Evolutionary conservation across 306 rosid genomes (phyloP), one percentile per base, ranked within the genome.

Genomic region (Trifolium pratense): DNA sequence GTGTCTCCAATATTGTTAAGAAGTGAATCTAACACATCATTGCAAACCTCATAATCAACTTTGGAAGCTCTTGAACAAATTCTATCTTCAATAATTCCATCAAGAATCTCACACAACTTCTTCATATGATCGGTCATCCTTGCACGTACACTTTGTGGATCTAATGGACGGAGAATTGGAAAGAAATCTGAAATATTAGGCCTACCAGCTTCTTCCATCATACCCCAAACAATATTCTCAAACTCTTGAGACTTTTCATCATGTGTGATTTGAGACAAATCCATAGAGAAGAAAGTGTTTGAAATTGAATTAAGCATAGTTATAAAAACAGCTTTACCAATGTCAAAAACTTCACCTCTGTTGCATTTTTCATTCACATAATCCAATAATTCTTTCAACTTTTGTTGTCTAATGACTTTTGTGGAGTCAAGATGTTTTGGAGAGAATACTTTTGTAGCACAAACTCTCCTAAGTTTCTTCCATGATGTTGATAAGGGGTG

Each of bases 21-120:
- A 55, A 55, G 61, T 10, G 61, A 55, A 55, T 55, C 61, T 18
- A 55, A 55, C 61, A 55, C 61, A 21, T 55, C 61, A 21, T 55
- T 55, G 32, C 32, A 55, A 55, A 21, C 61, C 29, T 55, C 32
- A 55, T 21, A 12, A 55, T 55, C n/a, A 55, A 5, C 7, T 21
- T 11, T 55, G n/a, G 15, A 21, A 55, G 61, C 29, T 55, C 61
- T 55, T 52, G 13, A 52, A 3, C 13, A 0, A 52, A 52, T 17
- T 21, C 61, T 55, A 21, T 55, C 61, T 21, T 55, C 61, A 55
- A 55, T 55, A 12, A 55, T 55, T 55, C 2, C 31, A 5, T 23
- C 61, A 23, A 55, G 0, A 55, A 55, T 55, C 32, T 55, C 32
- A 55, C 7, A 21, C 61, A 55, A 11, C 7, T 23, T 55, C 32